Evolutionary conservation across 2,329 filamentous ascomycete species (phyloP), one percentile per base, ranked within the genome.

Genomic region (Neopestalotiopsis rosae): DNA sequence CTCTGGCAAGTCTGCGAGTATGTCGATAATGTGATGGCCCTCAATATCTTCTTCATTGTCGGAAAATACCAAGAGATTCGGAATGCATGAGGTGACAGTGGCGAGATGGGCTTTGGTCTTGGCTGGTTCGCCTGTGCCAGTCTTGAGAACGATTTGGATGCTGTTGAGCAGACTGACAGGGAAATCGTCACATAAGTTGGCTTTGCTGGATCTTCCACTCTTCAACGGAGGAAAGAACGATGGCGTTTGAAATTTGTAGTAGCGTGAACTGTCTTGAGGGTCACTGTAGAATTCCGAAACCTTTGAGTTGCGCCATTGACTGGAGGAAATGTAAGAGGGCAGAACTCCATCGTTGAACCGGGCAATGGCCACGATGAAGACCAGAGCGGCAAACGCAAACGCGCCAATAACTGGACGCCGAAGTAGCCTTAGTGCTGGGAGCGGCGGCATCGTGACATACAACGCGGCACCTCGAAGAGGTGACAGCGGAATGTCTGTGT

Each of bases 71-170:
- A 85, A 81, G 65, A 84, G 86, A 75, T 88, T 79, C 40, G 85
- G 84, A 59, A 87, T 82, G 78, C 88, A 90, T 71, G 81, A 81
- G 20, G 89, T 80, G 0, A 87, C 87, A 1, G 86, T 87, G 65
- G 81, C 75, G 69, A 89, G 82, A 72, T 89, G 87, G 3, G 83
- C 77, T 1, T 87, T 86, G 3, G 90, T 81, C 74, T 89, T 88
- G 40, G 85, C 82, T 13, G 87, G 82, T 72, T 90, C 87, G 12
- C 86, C 87, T 17, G 88, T 87, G 66, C 88, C 88, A 0, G 88
- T 90, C 71, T 87, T 86, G 70, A 90, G 80, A 12, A 89, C 79
- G n/a, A 90, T 82, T 69, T 89, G 85, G 62, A 89, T 77, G 73
- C 89, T 82, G 4, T 86, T 80, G 28, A 85, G 79, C 10, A 82